A percentile compares a stretch with the other conserved stretches of the same genome.
Evolutionary conservation across 1,139 yeast species (phyloP).

Genomic region (Protomyces arabidopsidicola): DNA sequence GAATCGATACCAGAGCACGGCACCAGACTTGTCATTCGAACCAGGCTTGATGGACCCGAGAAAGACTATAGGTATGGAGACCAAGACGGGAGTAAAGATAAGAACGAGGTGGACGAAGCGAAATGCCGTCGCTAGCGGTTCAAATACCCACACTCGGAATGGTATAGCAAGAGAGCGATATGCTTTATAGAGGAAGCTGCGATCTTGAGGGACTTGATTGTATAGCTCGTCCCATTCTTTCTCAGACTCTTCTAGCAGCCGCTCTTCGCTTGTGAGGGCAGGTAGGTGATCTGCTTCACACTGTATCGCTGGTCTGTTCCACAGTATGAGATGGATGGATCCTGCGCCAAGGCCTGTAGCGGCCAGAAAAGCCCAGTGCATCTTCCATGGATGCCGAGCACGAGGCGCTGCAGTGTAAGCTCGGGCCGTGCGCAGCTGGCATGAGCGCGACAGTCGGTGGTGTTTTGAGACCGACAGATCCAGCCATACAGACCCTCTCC

Average conservation of each 20-base stretch:
- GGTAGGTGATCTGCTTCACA: background rate
- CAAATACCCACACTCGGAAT: slow-evolving; percentile 38
- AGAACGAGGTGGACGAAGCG: slow-evolving; percentile 64
- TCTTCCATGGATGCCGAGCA: background rate
- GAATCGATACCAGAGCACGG: slow-evolving; percentile 64
- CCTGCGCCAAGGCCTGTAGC: background rate
- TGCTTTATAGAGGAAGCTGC: background rate
- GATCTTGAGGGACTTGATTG: slow-evolving; percentile 8
- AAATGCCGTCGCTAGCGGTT: slow-evolving; percentile 62
- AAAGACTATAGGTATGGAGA: slow-evolving; percentile 60
- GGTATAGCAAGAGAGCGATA: slow-evolving; percentile 17
- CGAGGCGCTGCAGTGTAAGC: background rate
- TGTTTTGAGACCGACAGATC: background rate
- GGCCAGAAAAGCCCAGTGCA: background rate
- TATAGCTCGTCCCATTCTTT: slow-evolving; percentile 33
- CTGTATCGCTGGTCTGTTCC: background rate
- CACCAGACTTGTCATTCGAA: slow-evolving; percentile 52
- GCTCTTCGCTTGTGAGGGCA: slow-evolving; percentile 35
- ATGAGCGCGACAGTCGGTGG: background rate
- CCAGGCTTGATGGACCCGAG: slow-evolving; percentile 50
- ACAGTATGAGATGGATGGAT: background rate
- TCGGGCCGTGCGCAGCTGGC: background rate
- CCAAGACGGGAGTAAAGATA: slow-evolving; percentile 66
- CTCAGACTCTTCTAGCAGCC: slow-evolving; percentile 32
- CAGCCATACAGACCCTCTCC: no score